Evolutionary conservation across 768 basidiomycete species (phyloP).

Genomic region (Ephemerocybe angulata): DNA sequence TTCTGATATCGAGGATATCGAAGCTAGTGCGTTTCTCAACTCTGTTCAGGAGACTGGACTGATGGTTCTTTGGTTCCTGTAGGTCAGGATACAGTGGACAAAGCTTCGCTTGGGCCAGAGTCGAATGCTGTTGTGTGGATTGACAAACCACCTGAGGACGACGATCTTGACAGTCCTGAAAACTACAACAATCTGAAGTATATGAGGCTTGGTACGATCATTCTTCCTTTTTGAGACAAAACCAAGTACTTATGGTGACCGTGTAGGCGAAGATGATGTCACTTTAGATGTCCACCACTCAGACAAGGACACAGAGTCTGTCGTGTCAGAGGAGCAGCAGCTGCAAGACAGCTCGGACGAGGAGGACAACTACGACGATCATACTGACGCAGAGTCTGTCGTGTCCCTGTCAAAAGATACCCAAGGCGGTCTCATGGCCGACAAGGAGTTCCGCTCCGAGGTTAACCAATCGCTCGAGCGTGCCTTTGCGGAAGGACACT

Average conservation of each 20-base stretch:
- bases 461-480: slow-evolving; percentile 85
- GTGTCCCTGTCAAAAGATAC: slow-evolving; percentile 39
- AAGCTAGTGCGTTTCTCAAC: slow-evolving; percentile 48
- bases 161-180: slow-evolving; percentile 48
- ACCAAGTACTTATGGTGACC: neutral
- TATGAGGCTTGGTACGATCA: slow-evolving; percentile 64
- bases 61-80: slow-evolving; percentile 4
- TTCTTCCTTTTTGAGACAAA: neutral
- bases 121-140: slow-evolving; percentile 86
- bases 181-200: slow-evolving; percentile 62
- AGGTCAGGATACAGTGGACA: slow-evolving; percentile 49
- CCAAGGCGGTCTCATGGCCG: slow-evolving; percentile 40
- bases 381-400: slow-evolving; percentile 35
- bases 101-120: slow-evolving; percentile 55
- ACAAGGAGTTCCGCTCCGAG: slow-evolving; percentile 72
- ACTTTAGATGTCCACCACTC: slow-evolving; percentile 62
- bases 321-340: slow-evolving; percentile 51
- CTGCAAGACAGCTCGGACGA: slow-evolving; percentile 33
- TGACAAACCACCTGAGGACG: slow-evolving; percentile 54
- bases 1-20: slow-evolving; percentile 66
- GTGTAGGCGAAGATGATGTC: slow-evolving; percentile 55
- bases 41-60: slow-evolving; percentile 8
- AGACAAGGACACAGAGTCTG: slow-evolving; percentile 57
- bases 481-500: slow-evolving; percentile 88
- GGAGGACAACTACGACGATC: slow-evolving; percentile 17